Conservation (phyloP, 352 stramenopile species). For the Pythium phragmitis region DNA sequence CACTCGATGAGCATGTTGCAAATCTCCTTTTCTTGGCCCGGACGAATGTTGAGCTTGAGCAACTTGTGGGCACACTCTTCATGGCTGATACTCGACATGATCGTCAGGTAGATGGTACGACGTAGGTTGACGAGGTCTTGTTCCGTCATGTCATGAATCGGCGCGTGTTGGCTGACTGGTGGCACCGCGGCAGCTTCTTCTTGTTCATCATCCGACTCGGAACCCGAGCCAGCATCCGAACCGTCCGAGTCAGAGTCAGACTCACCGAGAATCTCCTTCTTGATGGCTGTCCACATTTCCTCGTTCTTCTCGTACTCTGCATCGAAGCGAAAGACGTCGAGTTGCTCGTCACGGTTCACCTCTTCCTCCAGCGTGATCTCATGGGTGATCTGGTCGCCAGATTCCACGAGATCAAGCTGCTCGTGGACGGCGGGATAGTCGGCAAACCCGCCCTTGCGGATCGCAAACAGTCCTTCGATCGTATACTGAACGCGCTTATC, state of each 20-base stretch:
- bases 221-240: conserved; percentile 13
- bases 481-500: conserved; percentile 98
- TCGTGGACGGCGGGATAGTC: conserved; percentile 94
- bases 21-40: conserved; percentile 96
- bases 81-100: conserved; percentile 99
- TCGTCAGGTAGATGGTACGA: conserved; percentile 99
- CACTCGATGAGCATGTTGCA: conserved; percentile 99
- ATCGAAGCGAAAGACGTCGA: conserved; percentile 97
- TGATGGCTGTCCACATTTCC: conserved; percentile 94
- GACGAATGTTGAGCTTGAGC: conserved; percentile 96
- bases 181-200: conserved; percentile 26
- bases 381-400: conserved; percentile 99
- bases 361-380: conserved; percentile 96
- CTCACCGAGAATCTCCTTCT: conserved; percentile 96
- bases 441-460: conserved; percentile 94
- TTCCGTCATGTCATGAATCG: conserved; percentile 97
- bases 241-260: conserved; percentile 78
- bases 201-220: conserved; percentile 57
- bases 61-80: conserved; percentile 99
- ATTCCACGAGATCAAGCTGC: conserved; percentile 97
- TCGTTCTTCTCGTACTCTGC: conserved; percentile 96
- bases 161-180: conserved; percentile 21
- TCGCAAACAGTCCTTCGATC: conserved; percentile 97
- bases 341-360: conserved; percentile 93
- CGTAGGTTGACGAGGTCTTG: conserved; percentile 97